Base-by-base conservation (phyloP, 2,329 filamentous ascomycete species). In the Hypoxylon sp. region DNA sequence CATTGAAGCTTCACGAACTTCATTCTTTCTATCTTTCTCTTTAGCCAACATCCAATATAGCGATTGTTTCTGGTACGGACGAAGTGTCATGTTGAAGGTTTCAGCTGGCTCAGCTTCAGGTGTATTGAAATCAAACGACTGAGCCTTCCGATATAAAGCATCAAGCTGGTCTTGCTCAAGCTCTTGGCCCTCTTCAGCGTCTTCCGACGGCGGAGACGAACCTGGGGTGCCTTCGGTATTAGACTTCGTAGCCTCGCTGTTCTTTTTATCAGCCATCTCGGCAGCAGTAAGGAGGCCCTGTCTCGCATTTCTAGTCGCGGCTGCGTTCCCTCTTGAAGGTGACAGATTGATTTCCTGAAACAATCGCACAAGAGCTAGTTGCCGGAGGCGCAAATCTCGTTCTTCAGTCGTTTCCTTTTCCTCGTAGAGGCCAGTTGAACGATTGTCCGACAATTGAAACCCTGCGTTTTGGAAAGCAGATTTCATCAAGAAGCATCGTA, bases 41-140 rank as follows among this genome's bases (percentile, higher is more conserved):
- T 98, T 98, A 3, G 90, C 87, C 69, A 98, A 85, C 94, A 99
- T 98, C 96, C 96, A 99, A 76, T 98, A 85, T 5, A 99, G 81
- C 0, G 96, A 94, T 79, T 99, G 96, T 76, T 94, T 97, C 78
- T 99, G 96, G 73, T 99, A 99, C 56, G 93, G 93, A 2, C 96
- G 90, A 28, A 99, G 83, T 38, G 90, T 85, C 89, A 99, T 90
- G 5, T 86, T 85, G 79, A 99, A 99, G 0, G 90, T 93, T 7
- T 90, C 85, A 5, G 92, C 89, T 9, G 96, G 95, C 73, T 97
- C 91, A 9, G 93, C 90, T 78, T 93, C 90, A 1, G 94, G 94
- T 0, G 94, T 98, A 76, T 89, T 89, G 76, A 99, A 98, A 78
- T 99, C 96, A 75, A 98, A 98, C 0, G 93, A 94, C 76, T 99